Evolutionary conservation across 257 asterid species (phyloP).

Genomic region (Cordia subcordata): DNA sequence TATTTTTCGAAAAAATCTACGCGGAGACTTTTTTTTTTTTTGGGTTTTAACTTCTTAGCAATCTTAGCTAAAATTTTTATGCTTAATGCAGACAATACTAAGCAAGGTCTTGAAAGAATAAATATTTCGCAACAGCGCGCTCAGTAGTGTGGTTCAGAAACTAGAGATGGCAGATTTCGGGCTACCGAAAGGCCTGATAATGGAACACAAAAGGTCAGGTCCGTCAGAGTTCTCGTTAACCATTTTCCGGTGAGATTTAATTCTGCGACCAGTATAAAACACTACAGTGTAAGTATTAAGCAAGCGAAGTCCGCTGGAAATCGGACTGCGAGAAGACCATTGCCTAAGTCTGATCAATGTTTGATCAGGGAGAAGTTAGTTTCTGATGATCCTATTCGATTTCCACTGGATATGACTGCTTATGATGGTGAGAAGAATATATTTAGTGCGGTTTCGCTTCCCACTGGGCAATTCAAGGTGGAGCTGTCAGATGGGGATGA

Average conservation of each 20-base stretch:
- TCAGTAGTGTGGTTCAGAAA: conserved; percentile 5
- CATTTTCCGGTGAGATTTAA: conserved; percentile 54
- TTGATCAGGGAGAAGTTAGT: conserved; percentile 39
- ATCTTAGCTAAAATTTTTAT: not conserved
- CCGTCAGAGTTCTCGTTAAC: conserved; percentile 43
- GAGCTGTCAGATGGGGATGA: conserved; percentile 41
- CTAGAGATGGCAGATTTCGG: conserved; percentile 13
- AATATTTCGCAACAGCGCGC: conserved; percentile 20
- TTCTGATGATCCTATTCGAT: conserved; percentile 14
- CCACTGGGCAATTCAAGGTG: conserved; percentile 35
- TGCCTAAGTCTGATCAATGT: conserved; percentile 32
- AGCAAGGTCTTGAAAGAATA: conserved; percentile 8
- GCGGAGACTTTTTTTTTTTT: too few species aligned
- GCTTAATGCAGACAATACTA: conserved; percentile 20
- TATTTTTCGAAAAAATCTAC: too few species aligned
- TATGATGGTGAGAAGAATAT: conserved; percentile 68
- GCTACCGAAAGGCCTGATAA: conserved; percentile 55
- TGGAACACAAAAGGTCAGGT: conserved; percentile 32
- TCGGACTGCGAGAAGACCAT: conserved; percentile 15
- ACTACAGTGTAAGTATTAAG: conserved; percentile 56
- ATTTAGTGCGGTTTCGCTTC: conserved; percentile 45
- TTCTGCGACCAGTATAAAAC: conserved; percentile 28
- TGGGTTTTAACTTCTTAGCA: too few species aligned
- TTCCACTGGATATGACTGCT: conserved; percentile 40
- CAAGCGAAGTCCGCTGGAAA: conserved; percentile 18